phyloP scores from a whole-genome alignment of 1,284 basidiomycete genomes.

The Boletellus sp. region DNA sequence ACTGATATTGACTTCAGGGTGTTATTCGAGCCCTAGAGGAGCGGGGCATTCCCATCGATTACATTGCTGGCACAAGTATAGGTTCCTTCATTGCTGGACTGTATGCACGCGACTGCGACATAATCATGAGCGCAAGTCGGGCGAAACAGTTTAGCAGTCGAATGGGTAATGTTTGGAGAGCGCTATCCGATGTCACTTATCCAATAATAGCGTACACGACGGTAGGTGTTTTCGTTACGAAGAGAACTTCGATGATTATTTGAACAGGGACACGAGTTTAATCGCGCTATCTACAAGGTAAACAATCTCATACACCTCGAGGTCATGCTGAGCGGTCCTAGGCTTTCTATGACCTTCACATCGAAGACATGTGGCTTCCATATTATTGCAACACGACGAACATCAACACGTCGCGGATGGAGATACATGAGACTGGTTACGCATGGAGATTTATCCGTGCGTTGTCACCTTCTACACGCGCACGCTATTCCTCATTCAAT shows the following conservation, averaged over 20 bases:
- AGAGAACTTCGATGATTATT: slow-evolving; percentile 9
- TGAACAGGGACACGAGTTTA: slow-evolving; percentile 84
- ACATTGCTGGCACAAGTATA: slow-evolving; percentile 87
- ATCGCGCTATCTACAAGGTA: slow-evolving; percentile 80
- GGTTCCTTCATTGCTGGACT: slow-evolving; percentile 94
- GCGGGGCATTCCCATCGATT: slow-evolving; percentile 89
- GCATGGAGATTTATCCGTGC: slow-evolving; percentile 85
- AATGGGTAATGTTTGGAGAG: slow-evolving; percentile 94
- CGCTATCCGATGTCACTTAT: slow-evolving; percentile 94
- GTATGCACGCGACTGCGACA: slow-evolving; percentile 91
- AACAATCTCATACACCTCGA: not conserved
- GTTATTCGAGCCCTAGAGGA: slow-evolving; percentile 91
- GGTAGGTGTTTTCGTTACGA: slow-evolving; percentile 44
- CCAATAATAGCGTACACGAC: slow-evolving; percentile 98
- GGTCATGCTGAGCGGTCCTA: slow-evolving; percentile 26
- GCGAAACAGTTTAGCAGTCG: slow-evolving; percentile 89
- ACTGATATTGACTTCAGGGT: slow-evolving; percentile 48
- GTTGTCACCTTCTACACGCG: slow-evolving; percentile 21
- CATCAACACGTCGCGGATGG: slow-evolving; percentile 95
- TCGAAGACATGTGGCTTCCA: slow-evolving; percentile 99
- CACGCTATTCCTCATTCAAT: slow-evolving; percentile 1
- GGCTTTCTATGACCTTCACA: slow-evolving; percentile 91
- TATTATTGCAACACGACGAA: slow-evolving; percentile 99
- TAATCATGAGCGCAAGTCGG: slow-evolving; percentile 82
- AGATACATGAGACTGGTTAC: slow-evolving; percentile 95